A percentile compares a stretch with the other conserved stretches of the same genome.
Evolutionary conservation across 2,329 filamentous ascomycete species (phyloP).

Genomic region (Xylariaceae sp.): DNA sequence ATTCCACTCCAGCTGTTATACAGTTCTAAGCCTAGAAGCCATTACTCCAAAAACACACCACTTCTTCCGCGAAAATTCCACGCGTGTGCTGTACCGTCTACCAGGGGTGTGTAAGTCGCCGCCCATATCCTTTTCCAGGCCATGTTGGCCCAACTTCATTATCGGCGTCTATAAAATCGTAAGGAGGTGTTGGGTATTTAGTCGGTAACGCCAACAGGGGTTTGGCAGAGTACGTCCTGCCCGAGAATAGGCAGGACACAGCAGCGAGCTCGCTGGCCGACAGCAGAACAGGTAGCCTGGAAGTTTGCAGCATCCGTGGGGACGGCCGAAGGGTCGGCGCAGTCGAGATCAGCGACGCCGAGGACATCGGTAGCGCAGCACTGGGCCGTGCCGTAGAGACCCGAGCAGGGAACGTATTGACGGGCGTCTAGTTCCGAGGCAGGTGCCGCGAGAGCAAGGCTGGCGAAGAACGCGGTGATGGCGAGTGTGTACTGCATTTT

Average conservation of each 20-base stretch:
- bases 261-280: constrained; percentile 50
- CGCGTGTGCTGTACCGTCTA: too few species aligned
- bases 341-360: constrained; percentile 42
- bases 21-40: too few species aligned
- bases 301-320: constrained; percentile 44
- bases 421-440: constrained; percentile 15
- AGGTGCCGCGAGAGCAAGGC: constrained; percentile 20
- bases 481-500: constrained; percentile 25
- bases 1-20: too few species aligned
- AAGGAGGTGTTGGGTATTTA: too few species aligned
- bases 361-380: constrained; percentile 64
- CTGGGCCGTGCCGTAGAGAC: constrained; percentile 45
- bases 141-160: too few species aligned
- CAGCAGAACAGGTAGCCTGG: constrained; percentile 40
- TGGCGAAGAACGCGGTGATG: constrained; percentile 19
- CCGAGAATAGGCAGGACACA: constrained; percentile 45
- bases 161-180: too few species aligned
- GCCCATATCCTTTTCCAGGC: too few species aligned
- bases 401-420: constrained; percentile 36
- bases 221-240: constrained; percentile 34
- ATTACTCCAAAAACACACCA: too few species aligned
- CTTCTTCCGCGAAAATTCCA: too few species aligned
- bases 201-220: constrained; percentile 22
- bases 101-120: too few species aligned
- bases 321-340: constrained; percentile 43